A percentile compares a stretch with the other conserved stretches of the same genome.
These are phyloP conservation scores for Annulohypoxylon moriforme DNA, from an alignment of 495 filamentous ascomycete genomes.

Conservation along the genomic window DNA sequence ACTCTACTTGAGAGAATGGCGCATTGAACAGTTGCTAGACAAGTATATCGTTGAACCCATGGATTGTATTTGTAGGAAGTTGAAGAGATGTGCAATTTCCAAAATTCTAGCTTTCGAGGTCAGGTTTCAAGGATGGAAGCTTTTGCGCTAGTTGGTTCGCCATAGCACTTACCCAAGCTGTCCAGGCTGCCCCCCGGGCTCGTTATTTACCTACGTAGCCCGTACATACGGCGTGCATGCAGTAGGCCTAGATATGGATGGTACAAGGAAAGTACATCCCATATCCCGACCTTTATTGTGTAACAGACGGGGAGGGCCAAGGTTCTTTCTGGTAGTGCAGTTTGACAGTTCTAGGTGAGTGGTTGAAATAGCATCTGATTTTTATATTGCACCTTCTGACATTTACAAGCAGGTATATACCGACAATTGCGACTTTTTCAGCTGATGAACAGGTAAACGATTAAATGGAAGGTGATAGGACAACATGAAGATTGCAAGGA, in stretches of 20 bases:
- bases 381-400: neutral
- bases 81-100: neutral
- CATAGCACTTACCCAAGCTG: constrained; percentile 11
- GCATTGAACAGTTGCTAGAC: neutral
- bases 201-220: neutral
- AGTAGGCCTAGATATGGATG: neutral
- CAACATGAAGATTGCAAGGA: neutral
- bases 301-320: constrained; percentile 1
- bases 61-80: neutral
- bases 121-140: constrained; percentile 26
- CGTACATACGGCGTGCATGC: neutral
- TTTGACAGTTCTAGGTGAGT: neutral
- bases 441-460: neutral
- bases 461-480: neutral
- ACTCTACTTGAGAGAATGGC: neutral
- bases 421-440: neutral
- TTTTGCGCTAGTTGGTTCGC: constrained; percentile 22
- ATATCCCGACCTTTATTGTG: constrained; percentile 2
- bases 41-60: neutral
- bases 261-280: constrained; percentile 5
- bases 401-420: neutral
- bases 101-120: constrained; percentile 20
- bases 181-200: neutral
- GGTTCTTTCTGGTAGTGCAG: neutral
- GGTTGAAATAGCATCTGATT: neutral